These are phyloP conservation scores for Salvia hispanica DNA, from an alignment of 257 asterid species.

Conservation along the genomic window DNA sequence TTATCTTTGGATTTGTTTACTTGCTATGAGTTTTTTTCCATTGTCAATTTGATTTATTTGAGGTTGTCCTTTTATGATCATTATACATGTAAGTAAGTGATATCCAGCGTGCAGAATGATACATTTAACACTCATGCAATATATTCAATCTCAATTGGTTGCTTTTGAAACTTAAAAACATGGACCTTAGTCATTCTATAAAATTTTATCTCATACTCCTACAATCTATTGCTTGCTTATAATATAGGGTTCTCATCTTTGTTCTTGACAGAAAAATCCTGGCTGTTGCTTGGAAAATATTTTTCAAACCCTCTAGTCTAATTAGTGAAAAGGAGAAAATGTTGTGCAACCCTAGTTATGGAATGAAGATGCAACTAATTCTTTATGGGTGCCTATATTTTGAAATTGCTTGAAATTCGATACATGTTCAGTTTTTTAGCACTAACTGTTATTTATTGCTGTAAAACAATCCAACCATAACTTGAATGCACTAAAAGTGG, in stretches of 20 bases:
- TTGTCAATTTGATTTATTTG: not conserved
- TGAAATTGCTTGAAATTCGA: constrained; percentile 5
- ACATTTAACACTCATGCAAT: not conserved
- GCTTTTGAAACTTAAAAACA: constrained; percentile 14
- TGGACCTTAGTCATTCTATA: constrained; percentile 6
- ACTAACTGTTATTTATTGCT: not conserved
- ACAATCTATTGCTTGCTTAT: constrained; percentile 22
- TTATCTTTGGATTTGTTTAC: constrained; percentile 14
- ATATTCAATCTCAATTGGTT: constrained; percentile 6
- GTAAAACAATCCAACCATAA: not conserved
- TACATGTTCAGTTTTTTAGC: not conserved
- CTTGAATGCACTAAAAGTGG: constrained; percentile 9
- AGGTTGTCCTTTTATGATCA: not conserved
- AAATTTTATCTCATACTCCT: not conserved
- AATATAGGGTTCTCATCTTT: constrained; percentile 11
- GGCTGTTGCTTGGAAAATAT: not conserved
- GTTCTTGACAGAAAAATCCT: not conserved
- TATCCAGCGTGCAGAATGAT: constrained; percentile 5
- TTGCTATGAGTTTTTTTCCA: not conserved
- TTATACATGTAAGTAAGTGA: constrained; percentile 9
- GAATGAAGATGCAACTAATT: constrained; percentile 20
- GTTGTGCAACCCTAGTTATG: not conserved
- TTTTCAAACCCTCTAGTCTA: constrained; percentile 9
- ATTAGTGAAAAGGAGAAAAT: not conserved
- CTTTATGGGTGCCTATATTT: constrained; percentile 16